Percentiles rank a stretch among this genome's conserved stretches.
Evolutionary conservation across 768 basidiomycete genomes (phyloP).

Genomic region (Mycena metata): DNA sequence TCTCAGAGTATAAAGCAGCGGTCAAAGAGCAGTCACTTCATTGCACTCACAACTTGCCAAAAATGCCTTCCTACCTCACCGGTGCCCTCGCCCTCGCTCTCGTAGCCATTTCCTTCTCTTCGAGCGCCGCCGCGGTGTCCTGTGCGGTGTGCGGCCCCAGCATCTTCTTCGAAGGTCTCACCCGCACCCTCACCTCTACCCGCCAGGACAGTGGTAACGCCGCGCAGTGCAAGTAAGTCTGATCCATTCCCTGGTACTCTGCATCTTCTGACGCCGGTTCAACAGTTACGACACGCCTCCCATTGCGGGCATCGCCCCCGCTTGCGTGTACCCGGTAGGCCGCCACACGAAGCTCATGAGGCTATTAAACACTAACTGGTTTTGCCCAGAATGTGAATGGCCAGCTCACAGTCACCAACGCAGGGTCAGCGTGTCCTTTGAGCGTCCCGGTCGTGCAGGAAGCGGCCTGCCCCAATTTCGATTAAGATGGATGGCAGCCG

Average conservation of each 20-base stretch:
- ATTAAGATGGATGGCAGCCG: no score
- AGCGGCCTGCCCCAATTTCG: neutral
- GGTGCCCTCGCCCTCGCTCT: slow-evolving; percentile 14
- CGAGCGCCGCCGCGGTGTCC: slow-evolving; percentile 19
- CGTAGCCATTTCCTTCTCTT: slow-evolving; percentile 10
- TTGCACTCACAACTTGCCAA: neutral
- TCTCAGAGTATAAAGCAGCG: slow-evolving; percentile 18
- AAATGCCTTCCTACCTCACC: slow-evolving; percentile 18
- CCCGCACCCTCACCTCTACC: slow-evolving; percentile 31
- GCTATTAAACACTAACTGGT: neutral
- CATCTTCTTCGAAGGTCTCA: slow-evolving; percentile 35
- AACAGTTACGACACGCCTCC: slow-evolving; percentile 33
- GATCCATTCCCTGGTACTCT: neutral
- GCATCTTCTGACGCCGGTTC: neutral
- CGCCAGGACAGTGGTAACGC: slow-evolving; percentile 27
- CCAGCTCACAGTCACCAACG: slow-evolving; percentile 25
- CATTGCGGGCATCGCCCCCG: slow-evolving; percentile 23
- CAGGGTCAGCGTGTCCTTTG: slow-evolving; percentile 19
- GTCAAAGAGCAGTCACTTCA: neutral
- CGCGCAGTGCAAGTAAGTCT: slow-evolving; percentile 31
- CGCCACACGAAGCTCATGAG: neutral
- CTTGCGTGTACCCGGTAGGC: slow-evolving; percentile 29
- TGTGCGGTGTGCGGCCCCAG: slow-evolving; percentile 31
- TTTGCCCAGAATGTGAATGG: slow-evolving; percentile 30
- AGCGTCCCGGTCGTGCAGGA: slow-evolving; percentile 4